These are phyloP conservation scores for Panaeolus cyanescens DNA, from an alignment of 768 basidiomycete genomes.

Conservation along the genomic window DNA sequence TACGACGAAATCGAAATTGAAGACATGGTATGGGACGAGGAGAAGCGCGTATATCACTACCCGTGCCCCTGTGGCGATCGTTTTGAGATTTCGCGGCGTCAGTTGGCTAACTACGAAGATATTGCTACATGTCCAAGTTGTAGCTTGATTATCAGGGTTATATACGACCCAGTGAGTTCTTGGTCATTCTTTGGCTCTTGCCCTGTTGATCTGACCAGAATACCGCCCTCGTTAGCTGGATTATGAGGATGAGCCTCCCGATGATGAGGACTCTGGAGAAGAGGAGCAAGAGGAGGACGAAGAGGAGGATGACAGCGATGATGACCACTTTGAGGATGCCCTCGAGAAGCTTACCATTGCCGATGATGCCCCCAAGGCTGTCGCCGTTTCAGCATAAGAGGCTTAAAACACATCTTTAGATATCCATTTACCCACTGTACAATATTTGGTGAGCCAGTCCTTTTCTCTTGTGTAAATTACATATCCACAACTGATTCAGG, in stretches of 20 bases:
- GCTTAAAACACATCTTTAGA: neutral
- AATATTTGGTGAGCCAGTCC: neutral
- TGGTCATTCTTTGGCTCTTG: conserved; percentile 4
- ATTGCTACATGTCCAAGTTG: conserved; percentile 97
- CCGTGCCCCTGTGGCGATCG: conserved; percentile 98
- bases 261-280: conserved; percentile 49
- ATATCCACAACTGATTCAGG: neutral
- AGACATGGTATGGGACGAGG: conserved; percentile 90
- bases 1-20: conserved; percentile 99
- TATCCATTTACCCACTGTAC: neutral
- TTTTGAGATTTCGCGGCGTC: conserved; percentile 89
- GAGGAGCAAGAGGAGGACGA: conserved; percentile 42
- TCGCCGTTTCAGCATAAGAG: conserved; percentile 27
- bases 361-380: conserved; percentile 27
- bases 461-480: neutral
- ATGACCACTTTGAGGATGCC: conserved; percentile 62
- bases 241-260: conserved; percentile 74
- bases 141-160: conserved; percentile 87
- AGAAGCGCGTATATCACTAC: conserved; percentile 87
- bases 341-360: conserved; percentile 61
- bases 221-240: conserved; percentile 57
- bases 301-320: conserved; percentile 37
- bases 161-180: conserved; percentile 88
- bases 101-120: conserved; percentile 89
- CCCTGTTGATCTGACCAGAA: conserved; percentile 8